These are phyloP conservation scores for Butyriboletus appendiculatus DNA, from an alignment of 1,284 basidiomycete genomes.

Conservation along the genomic window DNA sequence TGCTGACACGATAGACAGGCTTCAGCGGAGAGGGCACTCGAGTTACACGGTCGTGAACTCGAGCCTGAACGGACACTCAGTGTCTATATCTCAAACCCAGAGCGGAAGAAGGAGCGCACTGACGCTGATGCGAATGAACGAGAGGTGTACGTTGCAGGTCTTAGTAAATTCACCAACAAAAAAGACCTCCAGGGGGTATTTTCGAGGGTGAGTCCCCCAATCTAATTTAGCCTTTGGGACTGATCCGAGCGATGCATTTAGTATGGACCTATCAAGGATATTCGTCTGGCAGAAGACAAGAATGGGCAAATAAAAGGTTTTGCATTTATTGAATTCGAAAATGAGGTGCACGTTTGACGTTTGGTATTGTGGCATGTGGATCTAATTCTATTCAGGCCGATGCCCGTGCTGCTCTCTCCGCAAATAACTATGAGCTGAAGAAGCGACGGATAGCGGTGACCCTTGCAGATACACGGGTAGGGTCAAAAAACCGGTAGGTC, in stretches of 20 bases:
- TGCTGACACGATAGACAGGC: slow-evolving; percentile 40
- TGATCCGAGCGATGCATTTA: slow-evolving; percentile 35
- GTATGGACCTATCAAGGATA: slow-evolving; percentile 82
- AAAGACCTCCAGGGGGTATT: slow-evolving; percentile 79
- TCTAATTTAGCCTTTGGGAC: background rate
- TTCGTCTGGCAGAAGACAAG: slow-evolving; percentile 77
- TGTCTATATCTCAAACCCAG: slow-evolving; percentile 91
- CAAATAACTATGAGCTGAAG: slow-evolving; percentile 86
- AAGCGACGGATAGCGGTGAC: slow-evolving; percentile 85
- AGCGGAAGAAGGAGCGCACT: slow-evolving; percentile 82
- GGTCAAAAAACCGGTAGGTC: slow-evolving; percentile 52
- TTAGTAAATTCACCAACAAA: slow-evolving; percentile 75
- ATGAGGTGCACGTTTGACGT: slow-evolving; percentile 52
- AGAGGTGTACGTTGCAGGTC: slow-evolving; percentile 84
- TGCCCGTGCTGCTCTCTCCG: slow-evolving; percentile 69
- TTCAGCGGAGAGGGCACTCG: slow-evolving; percentile 76
- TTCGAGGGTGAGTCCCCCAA: slow-evolving; percentile 51
- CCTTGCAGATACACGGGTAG: slow-evolving; percentile 72
- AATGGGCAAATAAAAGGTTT: slow-evolving; percentile 80
- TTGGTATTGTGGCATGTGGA: background rate
- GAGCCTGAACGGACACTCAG: slow-evolving; percentile 67
- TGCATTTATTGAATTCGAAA: slow-evolving; percentile 91
- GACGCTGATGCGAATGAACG: slow-evolving; percentile 82
- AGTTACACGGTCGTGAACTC: slow-evolving; percentile 76
- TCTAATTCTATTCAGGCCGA: slow-evolving; percentile 50